Base-by-base conservation (phyloP, 2,329 filamentous ascomycete species). In the Tolypocladium tundrense region DNA sequence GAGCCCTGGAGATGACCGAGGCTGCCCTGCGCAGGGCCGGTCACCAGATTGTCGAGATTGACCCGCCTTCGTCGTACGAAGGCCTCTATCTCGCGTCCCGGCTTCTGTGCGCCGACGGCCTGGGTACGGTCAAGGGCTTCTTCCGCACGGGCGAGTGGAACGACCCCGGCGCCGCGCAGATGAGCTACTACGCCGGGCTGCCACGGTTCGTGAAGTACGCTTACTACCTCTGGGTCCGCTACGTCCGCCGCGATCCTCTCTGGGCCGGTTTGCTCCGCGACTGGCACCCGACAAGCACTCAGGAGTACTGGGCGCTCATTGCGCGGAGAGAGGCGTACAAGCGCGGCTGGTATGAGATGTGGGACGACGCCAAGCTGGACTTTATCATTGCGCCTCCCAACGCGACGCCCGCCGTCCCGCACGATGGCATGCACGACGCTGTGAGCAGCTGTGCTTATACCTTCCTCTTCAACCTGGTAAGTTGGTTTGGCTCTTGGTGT, bases 371-470 rank as follows among this genome's bases (percentile, higher is more conserved):
- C 42, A 77, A 85, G 53, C 75, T 92, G 62, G 92, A 97, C 72
- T 86, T 92, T 62, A 80, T 97, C 63, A 73, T 97, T 40, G 85
- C 88, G 11, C 88, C 89, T n/a, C 91, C 87, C 0, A 96, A 97
- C 70, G 91, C 92, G 0, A 96, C 91, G 0, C 91, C 92, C 1
- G 92, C 92, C 0, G 83, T 96, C 4, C 91, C 91, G 1, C 91
- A 96, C 69, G 84, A 86, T 53, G 91, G 85, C 0, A 97, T 96
- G 91, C 83, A 84, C 63, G 86, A 93, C 65, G 90, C 90, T 3
- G 85, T 94, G 51, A 88, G 88, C 61, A 90, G 87, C 63, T 97
- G 92, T 66, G 91, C 91, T 1, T 97, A 97, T 68, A 97, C 92
- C 0, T 96, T 97, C 69, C 73, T 96, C 58, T 97, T 94, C 76